Base-by-base conservation (phyloP, 2,329 filamentous ascomycete genomes). In the Xylaria digitata region DNA sequence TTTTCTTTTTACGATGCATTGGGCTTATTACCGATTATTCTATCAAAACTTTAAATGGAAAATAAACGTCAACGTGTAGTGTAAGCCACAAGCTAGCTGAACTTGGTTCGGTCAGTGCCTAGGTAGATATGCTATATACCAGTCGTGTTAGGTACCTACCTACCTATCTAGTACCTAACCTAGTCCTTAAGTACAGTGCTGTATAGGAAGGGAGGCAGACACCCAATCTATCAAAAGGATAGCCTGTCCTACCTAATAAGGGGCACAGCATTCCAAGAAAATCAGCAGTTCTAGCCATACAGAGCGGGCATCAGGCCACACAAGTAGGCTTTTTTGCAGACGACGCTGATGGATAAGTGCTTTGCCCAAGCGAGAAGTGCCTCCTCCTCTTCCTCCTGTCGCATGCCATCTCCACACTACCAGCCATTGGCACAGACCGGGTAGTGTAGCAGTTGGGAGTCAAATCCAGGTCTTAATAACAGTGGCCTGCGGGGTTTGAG, bases 1-100 rank as follows among this genome's bases (percentile, higher is more conserved):
- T 49, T 63, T 66, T 59, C 49, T 66, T 62, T 63, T 63, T 53
- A 54, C 2, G 45, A 66, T 59, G 64, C 63, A 45, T 61, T 45
- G 57, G 63, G 50, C 54, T 45, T 56, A 26, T 3, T 49, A 9
- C 11, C n/a, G 26, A 23, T 34, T 42, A 26, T 58, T 45, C 56
- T 37, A 45, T 34, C 50, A 17, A 17, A 34, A 42, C 21, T 21
- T 50, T 32, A 43, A 45, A 43, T 55, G 37, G 34, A 6, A 26
- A 43, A 19, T 49, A 49, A 21, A 55, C 15, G 53, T 30, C 37
- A 32, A 42, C 53, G 19, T 40, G 50, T 48, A 48, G 19, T 40
- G 50, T 48, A 53, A 46, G 61, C 48, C 37, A 64, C 26, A 23
- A 21, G 53, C 53, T 53, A 53, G n/a, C 61, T 57, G 50, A 43